Evolutionary conservation across 2,329 filamentous ascomycete species (phyloP).

Genomic region (Truncatella angustata): DNA sequence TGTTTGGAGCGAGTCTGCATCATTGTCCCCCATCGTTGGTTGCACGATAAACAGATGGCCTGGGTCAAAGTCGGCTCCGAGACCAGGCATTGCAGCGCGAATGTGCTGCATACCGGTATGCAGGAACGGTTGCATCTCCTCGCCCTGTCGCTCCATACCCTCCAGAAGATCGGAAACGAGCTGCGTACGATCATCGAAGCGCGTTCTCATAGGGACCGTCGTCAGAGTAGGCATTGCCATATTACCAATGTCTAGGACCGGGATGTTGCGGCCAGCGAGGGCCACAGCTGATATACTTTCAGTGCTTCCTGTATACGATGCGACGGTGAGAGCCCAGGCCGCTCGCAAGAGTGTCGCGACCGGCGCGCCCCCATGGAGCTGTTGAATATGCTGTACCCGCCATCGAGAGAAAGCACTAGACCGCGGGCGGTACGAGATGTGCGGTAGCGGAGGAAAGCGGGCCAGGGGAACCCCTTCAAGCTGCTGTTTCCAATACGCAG

Average conservation of each 20-base stretch:
- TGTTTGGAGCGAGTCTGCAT: not conserved
- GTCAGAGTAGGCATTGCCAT: not conserved
- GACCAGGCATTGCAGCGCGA: not conserved
- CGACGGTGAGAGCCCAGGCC: conserved; percentile 6
- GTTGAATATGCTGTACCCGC: too few species aligned
- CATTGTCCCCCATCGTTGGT: not conserved
- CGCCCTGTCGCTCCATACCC: not conserved
- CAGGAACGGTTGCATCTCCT: not conserved
- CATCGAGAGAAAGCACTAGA: not conserved
- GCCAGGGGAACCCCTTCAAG: not conserved
- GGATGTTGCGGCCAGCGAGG: not conserved
- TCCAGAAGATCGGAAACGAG: not conserved
- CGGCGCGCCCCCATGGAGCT: too few species aligned
- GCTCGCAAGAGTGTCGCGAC: not conserved
- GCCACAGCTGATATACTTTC: not conserved
- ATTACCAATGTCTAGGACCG: conserved; percentile 1
- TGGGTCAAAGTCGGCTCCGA: conserved; percentile 3
- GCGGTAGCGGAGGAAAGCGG: not conserved
- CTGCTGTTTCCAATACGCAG: conserved; percentile 2
- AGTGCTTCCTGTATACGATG: not conserved
- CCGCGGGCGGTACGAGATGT: not conserved
- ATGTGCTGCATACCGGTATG: not conserved
- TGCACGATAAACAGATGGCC: conserved; percentile 6
- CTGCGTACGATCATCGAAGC: not conserved
- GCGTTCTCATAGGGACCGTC: conserved; percentile 1